Percentiles rank a stretch among this genome's conserved stretches.
phyloP scores from a whole-genome alignment of 73 alveolate genomes.

The Paramecium bursaria region DNA sequence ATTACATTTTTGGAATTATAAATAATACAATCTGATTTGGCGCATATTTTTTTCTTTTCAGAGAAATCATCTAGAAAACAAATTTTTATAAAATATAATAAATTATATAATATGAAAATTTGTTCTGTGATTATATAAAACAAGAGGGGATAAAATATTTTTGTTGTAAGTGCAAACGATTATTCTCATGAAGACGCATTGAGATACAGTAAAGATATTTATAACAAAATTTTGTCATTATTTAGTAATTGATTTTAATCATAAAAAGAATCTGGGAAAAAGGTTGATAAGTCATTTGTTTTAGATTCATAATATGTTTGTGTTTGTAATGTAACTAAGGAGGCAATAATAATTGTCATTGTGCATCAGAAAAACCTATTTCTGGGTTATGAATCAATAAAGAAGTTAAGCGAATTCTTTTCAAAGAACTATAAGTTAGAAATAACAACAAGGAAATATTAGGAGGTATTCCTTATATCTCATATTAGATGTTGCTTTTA shows the following conservation, averaged over 20 bases:
- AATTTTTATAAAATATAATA: constrained; percentile 3
- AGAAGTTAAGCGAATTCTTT: constrained; percentile 20
- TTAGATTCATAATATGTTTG: constrained; percentile 56
- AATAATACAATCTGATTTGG: too few relatives aligned
- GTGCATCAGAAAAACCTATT: constrained; percentile 33
- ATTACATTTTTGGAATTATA: too few relatives aligned
- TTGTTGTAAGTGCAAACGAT: constrained; percentile 55
- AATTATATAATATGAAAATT: constrained; percentile 41
- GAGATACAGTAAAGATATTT: constrained; percentile 21
- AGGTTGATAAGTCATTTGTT: constrained; percentile 26
- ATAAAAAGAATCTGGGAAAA: constrained; percentile 46
- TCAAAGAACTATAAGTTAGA: constrained; percentile 3
- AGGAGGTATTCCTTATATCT: neutral
- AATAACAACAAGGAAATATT: constrained; percentile 20
- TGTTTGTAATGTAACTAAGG: constrained; percentile 35
- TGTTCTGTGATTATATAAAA: constrained; percentile 47
- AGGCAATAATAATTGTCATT: constrained; percentile 51
- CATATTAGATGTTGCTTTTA: constrained; percentile 6
- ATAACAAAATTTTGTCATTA: constrained; percentile 6
- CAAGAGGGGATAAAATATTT: constrained; percentile 45
- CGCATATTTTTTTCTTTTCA: too few relatives aligned
- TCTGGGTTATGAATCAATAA: constrained; percentile 53
- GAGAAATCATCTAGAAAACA: too few relatives aligned
- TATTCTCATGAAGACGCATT: constrained; percentile 49
- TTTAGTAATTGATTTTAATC: constrained; percentile 10